Conservation (phyloP, 2,329 filamentous ascomycete genomes). For the Aspergillus neotritici region DNA sequence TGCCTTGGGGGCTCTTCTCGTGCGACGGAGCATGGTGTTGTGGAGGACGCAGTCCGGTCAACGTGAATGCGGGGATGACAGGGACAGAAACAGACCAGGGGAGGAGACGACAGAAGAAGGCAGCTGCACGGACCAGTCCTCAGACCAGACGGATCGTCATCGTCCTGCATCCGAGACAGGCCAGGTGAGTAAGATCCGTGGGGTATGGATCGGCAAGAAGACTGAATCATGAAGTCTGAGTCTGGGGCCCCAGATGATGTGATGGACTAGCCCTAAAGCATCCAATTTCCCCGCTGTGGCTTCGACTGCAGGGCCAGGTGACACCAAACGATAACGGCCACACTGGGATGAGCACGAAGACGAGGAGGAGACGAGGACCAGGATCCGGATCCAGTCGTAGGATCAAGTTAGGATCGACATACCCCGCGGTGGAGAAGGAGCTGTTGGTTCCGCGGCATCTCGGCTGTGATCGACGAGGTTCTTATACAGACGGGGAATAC, state of each 20-base stretch:
- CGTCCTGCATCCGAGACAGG: too few species aligned
- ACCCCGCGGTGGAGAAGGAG: slow-evolving; percentile 2
- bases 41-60: not conserved
- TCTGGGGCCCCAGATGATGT: too few species aligned
- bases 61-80: slow-evolving; percentile 5
- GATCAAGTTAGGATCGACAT: not conserved
- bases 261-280: too few species aligned
- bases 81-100: not conserved
- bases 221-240: too few species aligned
- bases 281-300: too few species aligned
- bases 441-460: slow-evolving; percentile 5
- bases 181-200: not conserved
- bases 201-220: not conserved
- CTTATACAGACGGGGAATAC: not conserved
- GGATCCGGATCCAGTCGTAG: too few species aligned
- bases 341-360: not conserved
- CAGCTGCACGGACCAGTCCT: too few species aligned
- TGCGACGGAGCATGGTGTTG: slow-evolving; percentile 16
- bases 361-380: too few species aligned
- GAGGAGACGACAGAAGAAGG: too few species aligned
- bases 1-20: slow-evolving; percentile 27
- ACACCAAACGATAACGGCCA: not conserved
- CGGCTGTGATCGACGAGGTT: not conserved
- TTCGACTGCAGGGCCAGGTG: too few species aligned
- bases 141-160: too few species aligned